Conservation (phyloP, 352 stramenopile species). For the Pythium aristosporum region DNA sequence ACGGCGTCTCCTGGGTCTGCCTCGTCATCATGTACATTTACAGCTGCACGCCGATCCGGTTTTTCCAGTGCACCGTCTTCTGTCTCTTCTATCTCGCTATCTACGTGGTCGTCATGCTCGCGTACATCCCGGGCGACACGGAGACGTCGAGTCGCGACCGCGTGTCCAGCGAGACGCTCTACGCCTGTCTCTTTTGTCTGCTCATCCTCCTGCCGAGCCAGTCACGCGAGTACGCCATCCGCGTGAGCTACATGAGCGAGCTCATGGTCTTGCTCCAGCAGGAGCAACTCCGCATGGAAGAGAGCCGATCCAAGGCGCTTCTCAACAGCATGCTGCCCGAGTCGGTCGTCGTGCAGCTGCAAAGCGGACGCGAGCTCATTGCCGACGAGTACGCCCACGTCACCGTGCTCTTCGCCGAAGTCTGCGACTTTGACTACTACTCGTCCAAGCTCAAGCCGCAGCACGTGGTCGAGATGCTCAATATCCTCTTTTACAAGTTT, state of each 20-base stretch:
- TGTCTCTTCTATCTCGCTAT: conserved; percentile 61
- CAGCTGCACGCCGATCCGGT: conserved; percentile 77
- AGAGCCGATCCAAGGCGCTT: conserved; percentile 72
- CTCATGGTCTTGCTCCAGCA: conserved; percentile 82
- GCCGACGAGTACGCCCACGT: conserved; percentile 73
- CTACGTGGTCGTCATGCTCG: conserved; percentile 74
- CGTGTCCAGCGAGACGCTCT: conserved; percentile 77
- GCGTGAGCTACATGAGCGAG: conserved; percentile 85
- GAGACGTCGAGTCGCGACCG: conserved; percentile 34
- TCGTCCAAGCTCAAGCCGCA: conserved; percentile 75
- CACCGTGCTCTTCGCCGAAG: conserved; percentile 78
- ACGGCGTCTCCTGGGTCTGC: conserved; percentile 79
- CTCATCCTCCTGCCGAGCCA: conserved; percentile 78
- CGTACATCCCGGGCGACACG: conserved; percentile 43
- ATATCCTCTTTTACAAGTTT: conserved; percentile 90
- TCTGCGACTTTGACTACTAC: conserved; percentile 87
- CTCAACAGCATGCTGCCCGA: conserved; percentile 85
- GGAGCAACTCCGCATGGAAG: conserved; percentile 79
- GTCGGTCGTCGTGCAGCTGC: conserved; percentile 71
- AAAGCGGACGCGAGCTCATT: conserved; percentile 79
- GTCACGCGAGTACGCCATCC: conserved; percentile 77
- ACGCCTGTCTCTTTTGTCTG: conserved; percentile 77
- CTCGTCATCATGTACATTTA: conserved; percentile 87
- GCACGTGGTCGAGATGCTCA: conserved; percentile 86
- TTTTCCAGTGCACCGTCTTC: conserved; percentile 77